A percentile compares a stretch with the other conserved stretches of the same genome.
Conservation (phyloP, 1,139 yeast genomes). For the Insectozyma bohioensis region DNA sequence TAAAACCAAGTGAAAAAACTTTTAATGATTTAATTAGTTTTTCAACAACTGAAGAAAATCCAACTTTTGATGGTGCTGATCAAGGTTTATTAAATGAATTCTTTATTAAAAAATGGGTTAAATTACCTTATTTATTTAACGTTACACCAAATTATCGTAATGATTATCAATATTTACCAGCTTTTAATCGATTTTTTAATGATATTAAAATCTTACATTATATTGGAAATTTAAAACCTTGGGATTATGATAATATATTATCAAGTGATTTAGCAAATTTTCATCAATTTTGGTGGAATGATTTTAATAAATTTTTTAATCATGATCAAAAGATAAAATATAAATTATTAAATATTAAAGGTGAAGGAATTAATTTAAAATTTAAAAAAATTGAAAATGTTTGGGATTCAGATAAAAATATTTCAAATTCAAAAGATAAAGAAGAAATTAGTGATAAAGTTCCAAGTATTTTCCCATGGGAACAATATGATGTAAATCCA, state of each 20-base stretch:
- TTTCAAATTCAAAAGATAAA: conserved; percentile 2
- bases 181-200: conserved; percentile 27
- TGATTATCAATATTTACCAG: conserved; percentile 33
- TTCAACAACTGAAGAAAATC: conserved; percentile 13
- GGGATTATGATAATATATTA: conserved; percentile 24
- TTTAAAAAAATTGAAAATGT: conserved; percentile 28
- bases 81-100: conserved; percentile 34
- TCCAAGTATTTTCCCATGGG: conserved; percentile 2
- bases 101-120: conserved; percentile 24
- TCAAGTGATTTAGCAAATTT: conserved; percentile 19
- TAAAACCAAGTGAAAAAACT: conserved; percentile 22
- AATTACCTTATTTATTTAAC: conserved; percentile 31
- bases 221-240: conserved; percentile 31
- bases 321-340: conserved; percentile 15
- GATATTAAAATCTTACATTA: conserved; percentile 30
- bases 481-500: too few relatives aligned
- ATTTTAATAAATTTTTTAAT: conserved; percentile 25
- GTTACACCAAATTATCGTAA: conserved; percentile 29
- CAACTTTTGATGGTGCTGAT: conserved; percentile 35
- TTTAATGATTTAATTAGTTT: conserved; percentile 20
- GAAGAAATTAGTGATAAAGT: conserved; percentile 3
- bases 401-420: conserved; percentile 22
- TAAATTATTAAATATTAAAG: conserved; percentile 21
- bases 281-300: conserved; percentile 39
- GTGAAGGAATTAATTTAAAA: conserved; percentile 37